Base-by-base conservation (phyloP, 768 basidiomycete species). In the Pisolithus albus region DNA sequence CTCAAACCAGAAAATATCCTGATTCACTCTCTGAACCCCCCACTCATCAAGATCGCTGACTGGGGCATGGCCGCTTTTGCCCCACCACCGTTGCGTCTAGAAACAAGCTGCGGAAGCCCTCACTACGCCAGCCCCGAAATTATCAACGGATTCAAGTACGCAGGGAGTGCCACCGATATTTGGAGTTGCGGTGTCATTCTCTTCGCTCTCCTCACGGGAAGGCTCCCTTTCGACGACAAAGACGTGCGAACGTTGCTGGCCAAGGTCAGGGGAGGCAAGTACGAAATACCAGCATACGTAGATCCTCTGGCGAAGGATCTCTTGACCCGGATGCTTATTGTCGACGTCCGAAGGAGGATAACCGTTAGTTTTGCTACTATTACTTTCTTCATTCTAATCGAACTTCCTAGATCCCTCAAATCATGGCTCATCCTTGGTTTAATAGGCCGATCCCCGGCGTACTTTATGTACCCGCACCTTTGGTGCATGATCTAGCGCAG, bases 41-140 rank as follows among this genome's bases (percentile, higher is more conserved):
- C 86, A 36, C 76, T 92, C 62, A 80, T 98, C 74, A 98, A 97
- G 75, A 88, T 98, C 40, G 94, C 92, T 21, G 95, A 97, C 70
- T 97, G 95, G 83, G 95, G 95, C 19, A 96, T 97, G 95, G 94
- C 95, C 23, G 90, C 94, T 9, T 90, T 96, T 62, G 90, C 92
- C 52, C 86, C 88, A 38, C 88, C 88, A 37, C 80, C 84, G 38
- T 77, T 86, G 40, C 79, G 93, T 57, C 80, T 96, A 24, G 91
- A 95, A 71, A 97, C 95, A 1, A 92, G 88, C 62, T 97, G 95
- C 63, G 95, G 95, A 7, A 91, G 88, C 55, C 95, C 95, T 55
- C 94, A 98, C 68, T 98, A 98, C 56, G 95, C 93, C 5, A 90
- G 87, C 61, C 95, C 95, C 1, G 94, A 98, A 72, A 93, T 98